A percentile compares a stretch with the other conserved stretches of the same genome.
These are phyloP conservation scores for Butyriboletus appendiculatus DNA, from an alignment of 1,284 basidiomycete species.

Conservation along the genomic window DNA sequence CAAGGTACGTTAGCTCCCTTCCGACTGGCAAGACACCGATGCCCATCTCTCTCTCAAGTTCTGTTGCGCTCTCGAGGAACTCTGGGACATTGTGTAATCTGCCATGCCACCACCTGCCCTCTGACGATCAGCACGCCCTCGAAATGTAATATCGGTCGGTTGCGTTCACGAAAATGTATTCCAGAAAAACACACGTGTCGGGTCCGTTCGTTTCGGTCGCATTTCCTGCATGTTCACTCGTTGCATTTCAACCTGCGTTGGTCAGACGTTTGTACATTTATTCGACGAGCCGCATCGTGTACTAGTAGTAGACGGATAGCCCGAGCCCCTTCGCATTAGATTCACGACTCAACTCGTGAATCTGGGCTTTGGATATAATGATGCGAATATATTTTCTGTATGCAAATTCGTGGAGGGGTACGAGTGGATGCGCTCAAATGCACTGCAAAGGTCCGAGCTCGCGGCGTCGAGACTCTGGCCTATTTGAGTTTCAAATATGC, in stretches of 20 bases:
- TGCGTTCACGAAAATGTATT: conserved; percentile 18
- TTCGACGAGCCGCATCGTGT: conserved; percentile 28
- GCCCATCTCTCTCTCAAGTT: conserved; percentile 43
- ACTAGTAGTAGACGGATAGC: conserved; percentile 30
- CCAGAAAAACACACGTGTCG: conserved; percentile 15
- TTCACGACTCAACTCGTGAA: conserved; percentile 35
- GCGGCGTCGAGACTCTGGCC: background rate
- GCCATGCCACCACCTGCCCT: background rate
- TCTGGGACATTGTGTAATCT: conserved; percentile 58
- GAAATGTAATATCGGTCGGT: conserved; percentile 17
- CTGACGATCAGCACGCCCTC: conserved; percentile 1
- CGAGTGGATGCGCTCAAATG: too few species aligned
- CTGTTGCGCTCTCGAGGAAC: conserved; percentile 68
- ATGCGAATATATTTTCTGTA: conserved; percentile 26
- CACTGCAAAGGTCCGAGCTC: background rate
- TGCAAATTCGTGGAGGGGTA: too few species aligned
- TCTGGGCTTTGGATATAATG: conserved; percentile 37
- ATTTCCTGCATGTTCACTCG: conserved; percentile 4
- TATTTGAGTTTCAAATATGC: conserved; percentile 18
- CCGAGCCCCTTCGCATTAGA: conserved; percentile 36
- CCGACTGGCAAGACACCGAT: conserved; percentile 1
- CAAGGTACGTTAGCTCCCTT: conserved; percentile 58
- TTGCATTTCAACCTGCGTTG: conserved; percentile 43
- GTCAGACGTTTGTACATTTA: conserved; percentile 21
- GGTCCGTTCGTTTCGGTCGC: conserved; percentile 7